Evolutionary conservation across 768 basidiomycete species (phyloP), one percentile per base, ranked within the genome.

Genomic region (Omphalotus guepiniiformis): DNA sequence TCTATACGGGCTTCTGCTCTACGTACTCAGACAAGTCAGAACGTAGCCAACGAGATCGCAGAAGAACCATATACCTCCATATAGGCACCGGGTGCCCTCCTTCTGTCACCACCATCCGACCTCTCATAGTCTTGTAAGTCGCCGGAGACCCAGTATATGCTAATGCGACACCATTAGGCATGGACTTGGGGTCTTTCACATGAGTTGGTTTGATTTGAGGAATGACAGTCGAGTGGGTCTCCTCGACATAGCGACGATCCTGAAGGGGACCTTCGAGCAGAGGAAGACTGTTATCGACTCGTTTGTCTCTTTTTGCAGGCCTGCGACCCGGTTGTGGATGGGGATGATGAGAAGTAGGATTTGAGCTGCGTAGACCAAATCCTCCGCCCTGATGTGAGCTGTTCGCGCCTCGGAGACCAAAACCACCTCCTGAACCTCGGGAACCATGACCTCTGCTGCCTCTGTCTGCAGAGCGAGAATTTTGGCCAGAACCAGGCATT

Each of bases 141-240:
- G 38, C n/a, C 16, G 34, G 28, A 13, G 16, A 38, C n/a, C 32
- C 38, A n/a, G 47, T 27, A 13, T 34, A n/a, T 15, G 25, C 21
- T 4, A 40, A 7, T 19, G 62, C 56, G 29, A 63, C 73, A 58
- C 80, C 81, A 12, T 69, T 66, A 32, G 80, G 55, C 9, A 77
- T 72, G 0, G 75, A 73, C 50, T 81, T 83, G 21, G 80, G 75
- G 52, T 81, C 78, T 27, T 67, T 63, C 30, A 61, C 53, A 47
- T 47, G 45, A 16, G 15, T 21, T n/a, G 45, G 45, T 38, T 47
- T 36, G 19, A 47, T 47, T 18, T 29, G n/a, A 3, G 45, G 21
- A 19, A 47, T 13, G 22, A 47, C 36, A 19, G 22, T 22, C 9
- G 34, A 21, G 26, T 47, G 38, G 11, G 34, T 38, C 35, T 47